Percentiles rank a stretch among this genome's conserved stretches.
Evolutionary conservation across 257 asterid species (phyloP).

Genomic region (Salvia splendens): DNA sequence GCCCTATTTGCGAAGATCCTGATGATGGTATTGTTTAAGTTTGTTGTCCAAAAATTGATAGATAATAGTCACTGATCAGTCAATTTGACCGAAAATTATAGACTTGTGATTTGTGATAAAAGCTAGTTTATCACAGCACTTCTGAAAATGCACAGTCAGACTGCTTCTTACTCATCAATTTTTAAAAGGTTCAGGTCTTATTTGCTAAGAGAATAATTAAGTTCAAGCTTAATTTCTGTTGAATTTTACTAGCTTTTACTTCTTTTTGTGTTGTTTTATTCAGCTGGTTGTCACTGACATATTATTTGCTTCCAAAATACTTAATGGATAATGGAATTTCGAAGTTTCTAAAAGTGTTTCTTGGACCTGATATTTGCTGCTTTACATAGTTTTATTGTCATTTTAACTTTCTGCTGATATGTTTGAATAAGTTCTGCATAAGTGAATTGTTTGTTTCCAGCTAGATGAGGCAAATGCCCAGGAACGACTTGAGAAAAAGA

Average conservation of each 20-base stretch:
- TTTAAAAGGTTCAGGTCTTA: constrained; percentile 8
- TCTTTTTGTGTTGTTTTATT: neutral
- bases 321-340: neutral
- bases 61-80: neutral
- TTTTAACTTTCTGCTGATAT: neutral
- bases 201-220: neutral
- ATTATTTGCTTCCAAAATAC: neutral
- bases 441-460: constrained; percentile 47
- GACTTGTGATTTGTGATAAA: neutral
- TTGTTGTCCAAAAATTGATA: constrained; percentile 7
- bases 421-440: neutral
- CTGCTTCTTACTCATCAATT: neutral
- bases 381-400: neutral
- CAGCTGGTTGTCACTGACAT: constrained; percentile 8
- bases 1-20: constrained; percentile 75
- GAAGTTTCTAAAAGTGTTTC: neutral
- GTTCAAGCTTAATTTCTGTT: neutral
- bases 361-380: constrained; percentile 3
- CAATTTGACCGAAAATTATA: neutral
- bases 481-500: constrained; percentile 68
- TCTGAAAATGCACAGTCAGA: neutral
- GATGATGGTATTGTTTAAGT: constrained; percentile 61
- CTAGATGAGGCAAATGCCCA: constrained; percentile 72
- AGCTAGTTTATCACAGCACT: neutral
- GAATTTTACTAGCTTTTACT: neutral